Base-by-base conservation (phyloP, 2,329 filamentous ascomycete genomes). In the Zasmidium citrigriseum region DNA sequence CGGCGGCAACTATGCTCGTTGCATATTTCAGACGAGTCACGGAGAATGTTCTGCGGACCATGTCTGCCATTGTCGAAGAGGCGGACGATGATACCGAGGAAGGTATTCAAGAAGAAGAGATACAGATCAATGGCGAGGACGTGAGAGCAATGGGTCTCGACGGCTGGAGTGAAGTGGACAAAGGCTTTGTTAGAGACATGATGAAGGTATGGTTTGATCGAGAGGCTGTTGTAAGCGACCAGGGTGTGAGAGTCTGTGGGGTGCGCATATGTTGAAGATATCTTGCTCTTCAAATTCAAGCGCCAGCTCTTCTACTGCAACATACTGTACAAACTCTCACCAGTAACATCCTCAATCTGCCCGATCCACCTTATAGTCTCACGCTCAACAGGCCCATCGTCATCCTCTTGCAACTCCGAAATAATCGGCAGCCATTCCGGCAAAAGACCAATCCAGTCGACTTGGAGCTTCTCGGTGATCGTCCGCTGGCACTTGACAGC, bases 361-460 rank as follows among this genome's bases (percentile, higher is more conserved):
- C 88, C 84, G 67, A 98, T 95, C 93, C 95, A 97, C 69, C 86
- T 82, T 72, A 93, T 85, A 38, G 92, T 93, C 79, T 96, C 93
- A 70, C 86, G 82, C 79, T 99, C 95, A 22, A 99, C 93, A 24
- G 83, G 82, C 77, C 98, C 95, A 71, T 98, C 93, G 66, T 98
- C 95, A 73, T 99, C 95, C 72, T 99, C 95, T 77, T 96, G 89
- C 70, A 96, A 75, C 78, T 99, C 95, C 70, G 91, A 96, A 68
- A 99, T 96, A 64, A 93, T 91, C 20, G 96, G 93, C 73, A 99
- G 78, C 89, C 97, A 98, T 82, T 99, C 95, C 0, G 93, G 91
- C 71, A 98, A 75, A 79, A 96, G 84, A 1, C 87, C 85, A 59
- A 99, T 77, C 95, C 95, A 99, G 72, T 99, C 95, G 73, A 98